Evolutionary conservation across 768 basidiomycete genomes (phyloP).

Genomic region (Calocybe cyanea): DNA sequence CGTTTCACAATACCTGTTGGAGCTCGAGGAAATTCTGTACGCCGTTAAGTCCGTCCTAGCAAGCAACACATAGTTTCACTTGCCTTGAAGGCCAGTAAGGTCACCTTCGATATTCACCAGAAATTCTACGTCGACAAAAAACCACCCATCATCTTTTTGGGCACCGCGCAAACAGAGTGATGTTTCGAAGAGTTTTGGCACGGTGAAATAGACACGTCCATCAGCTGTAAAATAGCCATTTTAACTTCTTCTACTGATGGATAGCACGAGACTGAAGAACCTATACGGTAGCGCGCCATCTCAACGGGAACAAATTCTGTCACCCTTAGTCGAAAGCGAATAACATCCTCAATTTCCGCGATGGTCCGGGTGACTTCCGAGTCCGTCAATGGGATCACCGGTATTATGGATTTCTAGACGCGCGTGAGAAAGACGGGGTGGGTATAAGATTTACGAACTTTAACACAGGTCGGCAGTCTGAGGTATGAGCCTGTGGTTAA

Average conservation of each 20-base stretch:
- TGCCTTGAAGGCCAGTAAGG: slow-evolving; percentile 68
- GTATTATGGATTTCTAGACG: slow-evolving; percentile 64
- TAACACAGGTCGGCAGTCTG: slow-evolving; percentile 76
- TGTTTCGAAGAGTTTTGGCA: slow-evolving; percentile 67
- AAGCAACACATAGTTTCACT: not conserved
- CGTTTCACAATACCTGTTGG: slow-evolving; percentile 61
- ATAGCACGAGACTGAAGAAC: slow-evolving; percentile 27
- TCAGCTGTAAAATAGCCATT: slow-evolving; percentile 44
- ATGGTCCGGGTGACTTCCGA: slow-evolving; percentile 62
- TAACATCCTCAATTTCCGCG: slow-evolving; percentile 67
- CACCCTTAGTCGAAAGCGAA: slow-evolving; percentile 76
- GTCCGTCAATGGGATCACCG: slow-evolving; percentile 64
- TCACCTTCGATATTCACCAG: slow-evolving; percentile 72
- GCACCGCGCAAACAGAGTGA: slow-evolving; percentile 74
- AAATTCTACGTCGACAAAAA: slow-evolving; percentile 77
- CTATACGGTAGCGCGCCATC: slow-evolving; percentile 69
- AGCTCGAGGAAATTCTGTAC: slow-evolving; percentile 66
- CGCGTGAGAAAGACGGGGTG: slow-evolving; percentile 11
- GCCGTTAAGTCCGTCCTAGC: not conserved
- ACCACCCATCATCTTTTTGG: slow-evolving; percentile 74
- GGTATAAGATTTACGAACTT: slow-evolving; percentile 41
- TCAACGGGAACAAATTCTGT: slow-evolving; percentile 79
- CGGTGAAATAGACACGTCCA: slow-evolving; percentile 77
- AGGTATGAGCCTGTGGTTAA: slow-evolving; percentile 84
- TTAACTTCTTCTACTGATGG: not conserved